Base-by-base conservation (phyloP, 2,329 filamentous ascomycete species). In the Myriangium duriaei region DNA sequence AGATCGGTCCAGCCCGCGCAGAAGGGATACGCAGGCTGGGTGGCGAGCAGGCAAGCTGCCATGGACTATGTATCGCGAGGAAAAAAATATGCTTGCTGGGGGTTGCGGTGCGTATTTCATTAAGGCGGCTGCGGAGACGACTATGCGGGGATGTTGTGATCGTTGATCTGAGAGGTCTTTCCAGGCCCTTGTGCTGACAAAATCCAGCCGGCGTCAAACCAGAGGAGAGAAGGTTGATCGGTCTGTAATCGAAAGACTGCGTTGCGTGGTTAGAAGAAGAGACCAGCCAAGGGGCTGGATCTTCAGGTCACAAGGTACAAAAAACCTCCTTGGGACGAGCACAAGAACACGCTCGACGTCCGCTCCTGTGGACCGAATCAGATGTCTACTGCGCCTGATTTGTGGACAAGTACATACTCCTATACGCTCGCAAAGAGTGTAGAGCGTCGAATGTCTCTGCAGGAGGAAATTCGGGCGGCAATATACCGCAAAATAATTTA, bases 51-150 rank as follows among this genome's bases (percentile, higher is more conserved):
- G 32, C 28, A 29, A 30, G 36, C 26, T 16, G 36, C 36, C 36
- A 39, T 39, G 36, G n/a, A 33, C 30, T 12, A 33, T 32, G 28
- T 17, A 33, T 32, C 36, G 36, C 11, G 30, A 16, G n/a, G 17
- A 16, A 13, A 26, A 26, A 26, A 7, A n/a, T n/a, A n/a, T 26
- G 21, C 21, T 26, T 26, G 21, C 21, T 7, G 21, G n/a, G 21
- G 7, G 7, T 26, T n/a, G 21, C n/a, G 21, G 21, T 26, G n/a
- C n/a, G n/a, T n/a, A n/a, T n/a, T n/a, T 7, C 21, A 26, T 26
- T 26, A 26, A 26, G 7, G 21, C 21, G 21, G 21, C 21, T 26
- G 7, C n/a, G n/a, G 21, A 26, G 21, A 7, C n/a, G 21, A 7
- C n/a, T n/a, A n/a, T n/a, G 21, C n/a, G 21, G n/a, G 21, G 21